Percentiles rank a stretch among this genome's conserved stretches.
These are phyloP conservation scores for Rhodosporidiobolus sp. DNA, from an alignment of 768 basidiomycete species.

Conservation along the genomic window DNA sequence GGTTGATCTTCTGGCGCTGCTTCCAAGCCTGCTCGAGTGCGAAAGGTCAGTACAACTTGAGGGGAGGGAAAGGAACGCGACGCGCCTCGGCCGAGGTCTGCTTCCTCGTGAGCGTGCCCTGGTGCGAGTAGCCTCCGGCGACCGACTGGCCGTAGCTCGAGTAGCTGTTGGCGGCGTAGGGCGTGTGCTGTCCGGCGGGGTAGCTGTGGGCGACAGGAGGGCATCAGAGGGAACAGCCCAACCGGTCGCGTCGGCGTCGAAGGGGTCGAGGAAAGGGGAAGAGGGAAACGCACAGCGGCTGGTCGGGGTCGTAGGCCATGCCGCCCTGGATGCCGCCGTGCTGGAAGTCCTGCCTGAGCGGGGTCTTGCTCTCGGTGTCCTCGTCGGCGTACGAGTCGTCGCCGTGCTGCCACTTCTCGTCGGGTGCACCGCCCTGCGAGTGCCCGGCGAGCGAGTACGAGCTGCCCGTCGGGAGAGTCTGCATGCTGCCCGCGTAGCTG, in stretches of 20 bases:
- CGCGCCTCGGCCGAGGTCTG: slow-evolving; percentile 36
- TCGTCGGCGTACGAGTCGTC: slow-evolving; percentile 20
- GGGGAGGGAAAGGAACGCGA: not conserved
- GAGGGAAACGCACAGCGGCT: slow-evolving; percentile 20
- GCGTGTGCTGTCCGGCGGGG: slow-evolving; percentile 11
- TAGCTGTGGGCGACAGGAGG: slow-evolving; percentile 11
- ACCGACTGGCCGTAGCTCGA: slow-evolving; percentile 2
- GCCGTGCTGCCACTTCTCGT: slow-evolving; percentile 16
- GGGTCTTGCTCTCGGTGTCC: slow-evolving; percentile 28
- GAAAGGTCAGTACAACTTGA: not conserved
- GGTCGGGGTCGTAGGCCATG: slow-evolving; percentile 29
- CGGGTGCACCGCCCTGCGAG: not conserved
- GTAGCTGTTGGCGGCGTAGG: slow-evolving; percentile 18
- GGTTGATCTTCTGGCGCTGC: slow-evolving; percentile 42
- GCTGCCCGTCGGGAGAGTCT: slow-evolving; percentile 22
- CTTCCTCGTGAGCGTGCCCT: slow-evolving; percentile 9
- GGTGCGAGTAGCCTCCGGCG: slow-evolving; percentile 6
- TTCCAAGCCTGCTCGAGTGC: slow-evolving; percentile 36
- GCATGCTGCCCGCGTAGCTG: slow-evolving; percentile 14
- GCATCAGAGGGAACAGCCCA: not conserved
- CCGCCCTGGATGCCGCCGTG: not conserved
- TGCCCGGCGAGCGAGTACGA: slow-evolving; percentile 21
- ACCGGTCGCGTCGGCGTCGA: too few species aligned
- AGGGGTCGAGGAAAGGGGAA: not conserved
- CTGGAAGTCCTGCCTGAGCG: slow-evolving; percentile 13